These are phyloP conservation scores for Niebla homalea DNA, from an alignment of 495 filamentous ascomycete genomes.

Conservation along the genomic window DNA sequence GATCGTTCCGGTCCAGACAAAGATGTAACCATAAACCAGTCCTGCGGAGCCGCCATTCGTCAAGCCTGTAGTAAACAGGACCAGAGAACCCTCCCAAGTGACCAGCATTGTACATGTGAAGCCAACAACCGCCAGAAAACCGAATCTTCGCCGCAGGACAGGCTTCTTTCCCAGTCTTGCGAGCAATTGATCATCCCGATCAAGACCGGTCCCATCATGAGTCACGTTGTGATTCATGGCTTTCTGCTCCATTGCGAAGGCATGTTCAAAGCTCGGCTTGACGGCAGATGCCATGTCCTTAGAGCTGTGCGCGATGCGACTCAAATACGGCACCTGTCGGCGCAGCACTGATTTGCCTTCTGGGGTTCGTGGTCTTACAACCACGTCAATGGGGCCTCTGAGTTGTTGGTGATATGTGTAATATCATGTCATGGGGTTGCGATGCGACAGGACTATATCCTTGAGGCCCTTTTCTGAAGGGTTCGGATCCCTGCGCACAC, in stretches of 20 bases:
- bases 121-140: slow-evolving; percentile 33
- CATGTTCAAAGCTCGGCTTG: background rate
- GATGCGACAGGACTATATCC: too few relatives aligned
- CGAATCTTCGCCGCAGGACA: slow-evolving; percentile 33
- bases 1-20: slow-evolving; percentile 34
- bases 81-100: slow-evolving; percentile 33
- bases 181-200: slow-evolving; percentile 30
- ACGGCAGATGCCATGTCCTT: background rate
- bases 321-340: too few relatives aligned
- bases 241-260: slow-evolving; percentile 3
- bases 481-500: too few relatives aligned
- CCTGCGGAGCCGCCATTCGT: slow-evolving; percentile 34
- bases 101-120: slow-evolving; percentile 32
- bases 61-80: slow-evolving; percentile 15
- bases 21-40: slow-evolving; percentile 36
- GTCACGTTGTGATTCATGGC: background rate
- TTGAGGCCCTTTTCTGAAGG: too few relatives aligned
- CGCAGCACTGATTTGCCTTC: too few relatives aligned
- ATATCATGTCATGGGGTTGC: too few relatives aligned
- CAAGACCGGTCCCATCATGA: background rate
- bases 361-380: too few relatives aligned
- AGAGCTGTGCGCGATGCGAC: too few relatives aligned
- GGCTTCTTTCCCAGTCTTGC: slow-evolving; percentile 38
- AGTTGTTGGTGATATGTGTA: too few relatives aligned
- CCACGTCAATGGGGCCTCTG: too few relatives aligned